A percentile compares a stretch with the other conserved stretches of the same genome.
phyloP scores from a whole-genome alignment of 306 rosid genomes.

The Vigna reflexopilosa region DNA sequence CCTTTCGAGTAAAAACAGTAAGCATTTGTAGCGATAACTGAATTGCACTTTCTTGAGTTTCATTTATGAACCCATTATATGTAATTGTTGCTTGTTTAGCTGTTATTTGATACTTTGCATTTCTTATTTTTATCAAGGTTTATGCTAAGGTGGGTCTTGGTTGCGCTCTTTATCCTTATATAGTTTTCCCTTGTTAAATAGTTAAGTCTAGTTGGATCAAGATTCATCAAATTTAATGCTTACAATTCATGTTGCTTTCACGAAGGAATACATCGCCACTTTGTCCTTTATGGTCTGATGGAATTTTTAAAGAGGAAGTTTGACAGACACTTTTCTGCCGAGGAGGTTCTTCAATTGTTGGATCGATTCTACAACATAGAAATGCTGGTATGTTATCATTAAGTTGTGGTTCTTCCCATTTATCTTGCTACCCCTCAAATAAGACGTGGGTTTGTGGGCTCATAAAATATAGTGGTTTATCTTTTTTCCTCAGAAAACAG shows the following conservation, averaged over 20 bases:
- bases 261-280: slow-evolving; percentile 94
- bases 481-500: slow-evolving; percentile 72
- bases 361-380: slow-evolving; percentile 97
- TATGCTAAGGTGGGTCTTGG: slow-evolving; percentile 34
- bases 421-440: not conserved
- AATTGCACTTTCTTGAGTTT: slow-evolving; percentile 20
- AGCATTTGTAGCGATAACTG: slow-evolving; percentile 5
- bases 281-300: slow-evolving; percentile 91
- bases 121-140: slow-evolving; percentile 30
- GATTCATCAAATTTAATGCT: slow-evolving; percentile 32
- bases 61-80: slow-evolving; percentile 2
- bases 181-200: slow-evolving; percentile 22
- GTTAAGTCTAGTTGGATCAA: slow-evolving; percentile 33
- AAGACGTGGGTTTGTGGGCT: slow-evolving; percentile 37
- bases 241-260: slow-evolving; percentile 34
- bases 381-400: slow-evolving; percentile 73
- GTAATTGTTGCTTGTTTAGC: slow-evolving; percentile 17
- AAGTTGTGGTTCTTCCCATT: slow-evolving; percentile 1
- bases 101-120: slow-evolving; percentile 35
- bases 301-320: slow-evolving; percentile 88
- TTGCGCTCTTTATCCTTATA: slow-evolving; percentile 35
- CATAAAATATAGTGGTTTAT: slow-evolving; percentile 28
- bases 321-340: slow-evolving; percentile 81
- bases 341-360: slow-evolving; percentile 89
- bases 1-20: slow-evolving; percentile 2